Percentiles rank a stretch among this genome's conserved stretches.
Evolutionary conservation across 768 basidiomycete genomes (phyloP).

Genomic region (Lepiota brunneoincarnata): DNA sequence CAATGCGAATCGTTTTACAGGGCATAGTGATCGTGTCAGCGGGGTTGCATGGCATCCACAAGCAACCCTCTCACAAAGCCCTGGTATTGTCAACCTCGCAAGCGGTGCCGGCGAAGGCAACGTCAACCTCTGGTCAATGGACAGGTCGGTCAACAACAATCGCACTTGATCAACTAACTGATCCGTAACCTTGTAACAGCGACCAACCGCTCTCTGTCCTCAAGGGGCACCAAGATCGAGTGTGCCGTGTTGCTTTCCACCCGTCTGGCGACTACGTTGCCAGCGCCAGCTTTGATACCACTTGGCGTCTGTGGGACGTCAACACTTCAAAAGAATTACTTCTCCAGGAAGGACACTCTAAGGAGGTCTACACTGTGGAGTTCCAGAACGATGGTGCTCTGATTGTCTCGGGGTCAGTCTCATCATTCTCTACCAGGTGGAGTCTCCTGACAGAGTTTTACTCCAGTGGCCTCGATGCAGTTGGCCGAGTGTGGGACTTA

Average conservation of each 20-base stretch:
- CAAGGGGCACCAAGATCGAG: slow-evolving; percentile 85
- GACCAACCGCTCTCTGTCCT: slow-evolving; percentile 84
- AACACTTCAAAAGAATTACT: slow-evolving; percentile 76
- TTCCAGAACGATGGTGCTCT: slow-evolving; percentile 95
- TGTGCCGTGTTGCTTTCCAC: slow-evolving; percentile 95
- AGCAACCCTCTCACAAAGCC: slow-evolving; percentile 71
- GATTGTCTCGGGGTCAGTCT: slow-evolving; percentile 83
- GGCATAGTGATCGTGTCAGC: slow-evolving; percentile 88
- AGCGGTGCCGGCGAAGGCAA: slow-evolving; percentile 88
- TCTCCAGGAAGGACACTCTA: slow-evolving; percentile 95
- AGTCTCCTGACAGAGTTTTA: neutral
- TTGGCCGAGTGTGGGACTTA: slow-evolving; percentile 96
- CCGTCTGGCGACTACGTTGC: slow-evolving; percentile 93
- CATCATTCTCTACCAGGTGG: neutral
- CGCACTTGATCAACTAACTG: neutral
- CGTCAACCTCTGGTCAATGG: slow-evolving; percentile 87
- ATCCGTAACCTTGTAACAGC: slow-evolving; percentile 34
- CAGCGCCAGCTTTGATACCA: slow-evolving; percentile 94
- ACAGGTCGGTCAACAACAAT: slow-evolving; percentile 48
- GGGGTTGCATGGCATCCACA: slow-evolving; percentile 98
- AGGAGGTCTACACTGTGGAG: slow-evolving; percentile 94
- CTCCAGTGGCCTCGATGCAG: slow-evolving; percentile 87
- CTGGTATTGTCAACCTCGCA: slow-evolving; percentile 74
- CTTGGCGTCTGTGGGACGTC: slow-evolving; percentile 97
- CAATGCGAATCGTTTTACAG: slow-evolving; percentile 34